Conservation (phyloP, 495 filamentous ascomycete genomes). For the Talaromyces borbonicus region DNA sequence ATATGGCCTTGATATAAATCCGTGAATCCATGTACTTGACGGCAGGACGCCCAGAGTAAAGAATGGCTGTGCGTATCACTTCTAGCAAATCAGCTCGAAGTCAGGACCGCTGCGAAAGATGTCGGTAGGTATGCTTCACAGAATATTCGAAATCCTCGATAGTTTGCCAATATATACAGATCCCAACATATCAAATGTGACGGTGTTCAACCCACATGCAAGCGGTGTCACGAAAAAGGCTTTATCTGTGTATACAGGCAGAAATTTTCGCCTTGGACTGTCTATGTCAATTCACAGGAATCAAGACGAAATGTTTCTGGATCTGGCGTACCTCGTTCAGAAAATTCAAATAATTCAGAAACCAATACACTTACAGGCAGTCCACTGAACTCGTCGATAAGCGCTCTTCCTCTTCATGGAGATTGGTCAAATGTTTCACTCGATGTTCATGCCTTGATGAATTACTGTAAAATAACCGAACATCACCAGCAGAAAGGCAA, state of each 20-base stretch:
- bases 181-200: neutral
- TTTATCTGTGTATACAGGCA: neutral
- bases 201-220: neutral
- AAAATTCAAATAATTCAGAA: neutral
- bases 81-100: neutral
- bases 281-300: neutral
- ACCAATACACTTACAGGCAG: neutral
- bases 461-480: neutral
- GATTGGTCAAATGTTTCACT: neutral
- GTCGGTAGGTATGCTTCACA: neutral
- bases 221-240: neutral
- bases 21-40: too few species aligned
- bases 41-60: neutral
- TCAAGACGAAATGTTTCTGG: too few species aligned
- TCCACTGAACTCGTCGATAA: neutral
- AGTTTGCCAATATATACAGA: neutral
- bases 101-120: neutral
- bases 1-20: too few species aligned
- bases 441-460: neutral
- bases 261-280: neutral
- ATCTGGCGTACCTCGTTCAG: neutral
- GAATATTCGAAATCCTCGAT: neutral
- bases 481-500: neutral
- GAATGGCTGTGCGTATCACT: too few species aligned
- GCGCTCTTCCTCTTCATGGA: neutral